These are phyloP conservation scores for Alternaria arbusti DNA, from an alignment of 2,329 filamentous ascomycete genomes.

Conservation along the genomic window DNA sequence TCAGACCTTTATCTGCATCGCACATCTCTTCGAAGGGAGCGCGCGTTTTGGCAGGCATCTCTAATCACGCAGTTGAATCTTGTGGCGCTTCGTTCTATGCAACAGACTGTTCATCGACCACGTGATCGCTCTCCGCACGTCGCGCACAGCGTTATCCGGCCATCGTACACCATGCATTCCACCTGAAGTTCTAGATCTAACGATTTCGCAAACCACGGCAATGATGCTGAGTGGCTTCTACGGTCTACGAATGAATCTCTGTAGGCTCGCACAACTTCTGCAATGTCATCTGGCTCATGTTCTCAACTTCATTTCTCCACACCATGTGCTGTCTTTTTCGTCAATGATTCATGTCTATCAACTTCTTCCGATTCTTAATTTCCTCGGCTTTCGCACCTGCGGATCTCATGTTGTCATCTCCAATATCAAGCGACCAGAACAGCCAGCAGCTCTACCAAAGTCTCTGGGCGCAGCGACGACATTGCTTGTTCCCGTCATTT, in stretches of 20 bases:
- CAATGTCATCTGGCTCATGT: background rate
- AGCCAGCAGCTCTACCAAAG: background rate
- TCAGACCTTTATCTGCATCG: background rate
- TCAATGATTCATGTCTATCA: background rate
- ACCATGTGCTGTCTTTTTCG: background rate
- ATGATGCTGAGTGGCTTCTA: background rate
- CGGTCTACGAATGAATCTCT: background rate
- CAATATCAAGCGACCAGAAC: background rate
- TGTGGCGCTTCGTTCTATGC: background rate
- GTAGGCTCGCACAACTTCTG: background rate
- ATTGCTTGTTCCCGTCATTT: background rate
- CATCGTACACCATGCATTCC: background rate
- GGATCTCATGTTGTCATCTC: background rate
- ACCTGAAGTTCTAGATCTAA: background rate
- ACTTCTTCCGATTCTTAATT: background rate
- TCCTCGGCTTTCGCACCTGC: background rate
- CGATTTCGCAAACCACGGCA: background rate
- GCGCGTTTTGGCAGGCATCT: background rate
- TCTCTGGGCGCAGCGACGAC: background rate
- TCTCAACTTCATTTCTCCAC: background rate
- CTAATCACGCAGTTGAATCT: background rate
- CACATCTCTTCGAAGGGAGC: background rate
- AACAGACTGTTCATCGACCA: background rate
- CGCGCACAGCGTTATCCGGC: background rate
- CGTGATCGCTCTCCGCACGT: background rate